Evolutionary conservation across 1,139 yeast genomes (phyloP).

Genomic region (Hemisphaericaspora lyxosophila): DNA sequence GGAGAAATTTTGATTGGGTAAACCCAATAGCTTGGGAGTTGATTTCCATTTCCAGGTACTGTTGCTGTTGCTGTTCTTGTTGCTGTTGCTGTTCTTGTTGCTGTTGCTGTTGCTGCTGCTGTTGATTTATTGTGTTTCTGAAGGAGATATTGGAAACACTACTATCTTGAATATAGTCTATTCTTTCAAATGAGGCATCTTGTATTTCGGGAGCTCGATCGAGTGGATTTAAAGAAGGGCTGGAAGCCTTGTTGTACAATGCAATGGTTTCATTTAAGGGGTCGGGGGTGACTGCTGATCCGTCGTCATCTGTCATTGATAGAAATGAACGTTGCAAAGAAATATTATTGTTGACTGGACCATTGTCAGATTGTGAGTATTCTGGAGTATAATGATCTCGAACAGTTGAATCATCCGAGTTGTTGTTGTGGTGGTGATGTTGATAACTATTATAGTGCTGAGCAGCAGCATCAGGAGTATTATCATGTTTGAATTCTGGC

Average conservation of each 20-base stretch:
- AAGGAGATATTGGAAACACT: neutral
- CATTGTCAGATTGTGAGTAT: neutral
- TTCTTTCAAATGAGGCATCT: constrained; percentile 10
- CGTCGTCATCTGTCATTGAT: constrained; percentile 3
- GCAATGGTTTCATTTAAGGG: constrained; percentile 6
- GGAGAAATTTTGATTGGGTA: constrained; percentile 5
- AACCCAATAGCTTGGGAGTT: constrained; percentile 10
- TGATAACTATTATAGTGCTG: too few species aligned
- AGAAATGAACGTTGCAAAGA: constrained; percentile 4
- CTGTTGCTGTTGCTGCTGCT: too few species aligned
- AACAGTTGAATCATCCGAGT: too few species aligned
- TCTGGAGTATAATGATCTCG: too few species aligned
- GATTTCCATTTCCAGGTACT: neutral
- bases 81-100: too few species aligned
- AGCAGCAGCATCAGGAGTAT: too few species aligned
- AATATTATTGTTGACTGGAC: neutral
- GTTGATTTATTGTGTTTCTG: neutral
- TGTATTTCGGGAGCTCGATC: constrained; percentile 15
- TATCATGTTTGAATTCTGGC: too few species aligned
- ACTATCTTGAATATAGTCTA: constrained; percentile 7
- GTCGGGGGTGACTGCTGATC: constrained; percentile 5
- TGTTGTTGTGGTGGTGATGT: too few species aligned
- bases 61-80: too few species aligned
- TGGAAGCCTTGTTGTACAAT: constrained; percentile 3
- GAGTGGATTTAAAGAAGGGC: constrained; percentile 1